Evolutionary conservation across 1,284 basidiomycete species (phyloP), one percentile per base, ranked within the genome.

Genomic region (Rhizoctonia solani): DNA sequence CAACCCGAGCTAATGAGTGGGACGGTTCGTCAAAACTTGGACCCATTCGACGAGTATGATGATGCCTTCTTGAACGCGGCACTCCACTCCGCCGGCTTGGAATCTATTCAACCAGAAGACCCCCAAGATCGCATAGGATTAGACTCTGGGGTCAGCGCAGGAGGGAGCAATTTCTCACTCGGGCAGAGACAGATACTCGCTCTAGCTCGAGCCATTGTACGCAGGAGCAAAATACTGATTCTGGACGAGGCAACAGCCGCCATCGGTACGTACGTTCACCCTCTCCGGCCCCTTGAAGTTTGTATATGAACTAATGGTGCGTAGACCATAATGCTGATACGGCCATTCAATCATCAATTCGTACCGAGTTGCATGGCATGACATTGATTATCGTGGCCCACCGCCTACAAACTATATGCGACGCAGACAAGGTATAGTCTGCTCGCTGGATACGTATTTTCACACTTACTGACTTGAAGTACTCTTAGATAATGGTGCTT

Each of bases 171-270:
- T 21, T 67, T 68, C 27, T 67, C 66, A 19, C 41, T 69, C 11
- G 69, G 69, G 2, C 66, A 69, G 29, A 27, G 69, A 14, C 69
- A 69, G 25, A 69, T 69, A 1, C 25, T 69, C 6, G 63, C 68
- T 2, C 50, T 69, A 14, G 68, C 68, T 3, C 27, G 65, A 47
- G 65, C 65, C 29, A 54, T 67, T 21, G 65, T 67, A 11, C n/a
- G 81, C 65, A 72, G 76, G 59, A 78, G 78, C 66, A 83, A 79
- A 72, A 77, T 85, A 30, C 72, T 83, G n/a, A 77, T 85, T 4
- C 75, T 85, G 27, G 66, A 41, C 21, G 59, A 72, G 72, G 79
- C 79, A 1, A 80, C 79, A 4, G 77, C 77, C 16, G 75, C 75
- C 13, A 75, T 79, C 39, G 81, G 81, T 67, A 74, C 75, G 54